Evolutionary conservation across 2,329 filamentous ascomycete genomes (phyloP).

Genomic region (Nectriaceae sp.): DNA sequence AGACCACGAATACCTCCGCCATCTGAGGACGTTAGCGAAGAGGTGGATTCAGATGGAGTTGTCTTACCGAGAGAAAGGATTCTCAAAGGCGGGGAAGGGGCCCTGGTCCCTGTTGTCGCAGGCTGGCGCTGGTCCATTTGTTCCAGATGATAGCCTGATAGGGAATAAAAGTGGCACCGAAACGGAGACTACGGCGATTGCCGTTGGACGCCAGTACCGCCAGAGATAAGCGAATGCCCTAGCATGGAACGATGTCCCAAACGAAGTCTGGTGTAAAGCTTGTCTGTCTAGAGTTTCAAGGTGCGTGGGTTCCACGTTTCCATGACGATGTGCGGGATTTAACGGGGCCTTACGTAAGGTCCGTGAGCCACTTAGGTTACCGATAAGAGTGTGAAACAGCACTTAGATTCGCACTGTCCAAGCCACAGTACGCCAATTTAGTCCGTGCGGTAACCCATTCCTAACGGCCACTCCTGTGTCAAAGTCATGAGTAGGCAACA

Average conservation of each 20-base stretch:
- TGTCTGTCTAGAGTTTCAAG: not conserved
- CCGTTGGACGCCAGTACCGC: not conserved
- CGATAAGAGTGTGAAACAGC: too few species aligned
- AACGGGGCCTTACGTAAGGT: not conserved
- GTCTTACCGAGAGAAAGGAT: slow-evolving; percentile 3
- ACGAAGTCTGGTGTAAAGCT: not conserved
- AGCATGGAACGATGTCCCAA: not conserved
- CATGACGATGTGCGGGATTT: not conserved
- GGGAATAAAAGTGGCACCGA: not conserved
- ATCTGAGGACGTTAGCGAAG: slow-evolving; percentile 11
- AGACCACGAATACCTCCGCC: slow-evolving; percentile 28
- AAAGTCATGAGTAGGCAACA: too few species aligned
- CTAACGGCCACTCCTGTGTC: too few species aligned
- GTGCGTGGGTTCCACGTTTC: not conserved
- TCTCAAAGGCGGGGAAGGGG: not conserved
- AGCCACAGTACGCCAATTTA: not conserved
- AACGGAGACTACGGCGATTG: not conserved
- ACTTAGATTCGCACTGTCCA: not conserved
- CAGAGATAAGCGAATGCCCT: not conserved
- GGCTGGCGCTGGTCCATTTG: not conserved
- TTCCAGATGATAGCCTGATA: not conserved
- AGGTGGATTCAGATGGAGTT: not conserved
- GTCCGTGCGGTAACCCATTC: not conserved
- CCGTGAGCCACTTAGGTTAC: not conserved
- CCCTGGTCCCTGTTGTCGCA: too few species aligned